These are phyloP conservation scores for Oryza meyeriana DNA, from an alignment of 176 grass and related monocot genomes.

Conservation along the genomic window DNA sequence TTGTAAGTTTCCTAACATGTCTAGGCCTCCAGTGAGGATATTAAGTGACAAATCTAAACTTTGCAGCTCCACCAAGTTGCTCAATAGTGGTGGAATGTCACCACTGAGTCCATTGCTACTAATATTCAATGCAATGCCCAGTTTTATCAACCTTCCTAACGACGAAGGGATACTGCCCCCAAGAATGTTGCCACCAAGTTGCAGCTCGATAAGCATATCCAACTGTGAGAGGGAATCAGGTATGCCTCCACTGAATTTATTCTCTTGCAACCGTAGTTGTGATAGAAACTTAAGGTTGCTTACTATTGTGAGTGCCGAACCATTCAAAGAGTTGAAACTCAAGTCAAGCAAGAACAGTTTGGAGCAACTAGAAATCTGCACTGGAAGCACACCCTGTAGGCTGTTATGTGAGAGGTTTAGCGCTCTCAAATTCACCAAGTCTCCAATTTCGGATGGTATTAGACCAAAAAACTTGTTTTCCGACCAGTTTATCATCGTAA, in stretches of 20 bases:
- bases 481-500: conserved; percentile 55
- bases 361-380: conserved; percentile 55
- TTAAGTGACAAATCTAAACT: conserved; percentile 81
- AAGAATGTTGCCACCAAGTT: conserved; percentile 71
- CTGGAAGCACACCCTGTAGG: conserved; percentile 44
- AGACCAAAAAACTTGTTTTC: conserved; percentile 45
- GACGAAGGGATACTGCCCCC: conserved; percentile 58
- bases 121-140: conserved; percentile 60
- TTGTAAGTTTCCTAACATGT: conserved; percentile 35
- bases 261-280: conserved; percentile 53
- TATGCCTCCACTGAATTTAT: conserved; percentile 63
- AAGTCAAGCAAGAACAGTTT: conserved; percentile 55
- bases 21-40: conserved; percentile 55
- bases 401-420: conserved; percentile 58
- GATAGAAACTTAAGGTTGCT: conserved; percentile 52
- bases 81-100: conserved; percentile 42
- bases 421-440: conserved; percentile 39
- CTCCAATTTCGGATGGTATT: conserved; percentile 52
- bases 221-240: conserved; percentile 47
- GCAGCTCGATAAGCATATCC: conserved; percentile 58
- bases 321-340: conserved; percentile 81
- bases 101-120: conserved; percentile 59
- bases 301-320: conserved; percentile 37
- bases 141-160: conserved; percentile 44
- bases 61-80: conserved; percentile 44